phyloP scores from a whole-genome alignment of 2,329 filamentous ascomycete species.

The Ceratocystis cacaofunesta region DNA sequence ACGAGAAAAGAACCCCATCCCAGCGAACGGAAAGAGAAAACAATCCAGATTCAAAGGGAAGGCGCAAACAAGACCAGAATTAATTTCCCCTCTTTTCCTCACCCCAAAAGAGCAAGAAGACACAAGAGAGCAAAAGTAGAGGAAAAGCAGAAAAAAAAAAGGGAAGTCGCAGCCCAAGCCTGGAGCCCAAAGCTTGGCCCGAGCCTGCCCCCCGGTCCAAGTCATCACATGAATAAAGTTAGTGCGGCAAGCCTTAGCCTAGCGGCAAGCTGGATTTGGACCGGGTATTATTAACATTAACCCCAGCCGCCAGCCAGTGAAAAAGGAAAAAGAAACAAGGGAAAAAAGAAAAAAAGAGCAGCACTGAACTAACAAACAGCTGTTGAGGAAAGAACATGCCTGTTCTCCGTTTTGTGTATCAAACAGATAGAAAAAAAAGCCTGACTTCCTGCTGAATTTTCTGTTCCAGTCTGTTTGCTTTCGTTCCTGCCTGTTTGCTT shows the following conservation, averaged over 20 bases:
- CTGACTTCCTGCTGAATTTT: too few species aligned
- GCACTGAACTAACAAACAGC: too few species aligned
- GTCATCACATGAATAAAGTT: constrained; percentile 1
- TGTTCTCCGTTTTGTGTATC: too few species aligned
- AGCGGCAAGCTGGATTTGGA: too few species aligned
- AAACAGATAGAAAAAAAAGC: too few species aligned
- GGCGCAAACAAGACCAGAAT: neutral
- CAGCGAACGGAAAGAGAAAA: neutral
- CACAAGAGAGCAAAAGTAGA: neutral
- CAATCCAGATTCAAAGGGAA: neutral
- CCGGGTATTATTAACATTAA: too few species aligned
- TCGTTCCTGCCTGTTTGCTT: neutral
- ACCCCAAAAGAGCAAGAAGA: neutral
- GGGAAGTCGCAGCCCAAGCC: neutral
- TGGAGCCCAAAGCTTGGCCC: neutral
- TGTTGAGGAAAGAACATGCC: too few species aligned
- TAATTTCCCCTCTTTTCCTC: neutral
- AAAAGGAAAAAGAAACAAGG: too few species aligned
- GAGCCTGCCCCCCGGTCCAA: neutral
- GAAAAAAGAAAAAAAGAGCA: too few species aligned
- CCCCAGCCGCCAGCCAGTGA: neutral
- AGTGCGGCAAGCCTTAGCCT: neutral
- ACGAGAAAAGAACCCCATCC: too few species aligned
- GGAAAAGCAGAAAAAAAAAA: neutral
- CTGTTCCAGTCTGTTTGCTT: neutral